Evolutionary conservation across 805 yeast species (phyloP).

Genomic region (Candida fluviatilis): DNA sequence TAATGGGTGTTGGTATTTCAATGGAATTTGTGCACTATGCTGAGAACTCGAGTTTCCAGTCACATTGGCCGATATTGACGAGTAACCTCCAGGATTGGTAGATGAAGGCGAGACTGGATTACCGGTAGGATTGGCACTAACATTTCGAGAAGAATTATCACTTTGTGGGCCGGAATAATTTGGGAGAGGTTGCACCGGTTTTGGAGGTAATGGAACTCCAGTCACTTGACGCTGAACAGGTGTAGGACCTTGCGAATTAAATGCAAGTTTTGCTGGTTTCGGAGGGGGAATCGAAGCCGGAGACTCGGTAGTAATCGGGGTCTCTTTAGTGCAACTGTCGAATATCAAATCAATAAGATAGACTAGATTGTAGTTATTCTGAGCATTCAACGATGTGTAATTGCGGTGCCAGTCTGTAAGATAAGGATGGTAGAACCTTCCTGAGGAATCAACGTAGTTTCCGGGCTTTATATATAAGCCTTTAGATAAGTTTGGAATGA

Average conservation of each 20-base stretch:
- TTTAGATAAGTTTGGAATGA: conserved; percentile 47
- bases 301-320: conserved; percentile 43
- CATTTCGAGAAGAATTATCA: too few species aligned
- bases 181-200: conserved; percentile 11
- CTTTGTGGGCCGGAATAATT: too few species aligned
- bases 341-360: conserved; percentile 27
- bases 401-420: conserved; percentile 52
- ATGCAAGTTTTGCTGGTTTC: conserved; percentile 13
- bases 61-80: background rate
- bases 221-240: conserved; percentile 10
- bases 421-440: conserved; percentile 66
- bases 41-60: background rate
- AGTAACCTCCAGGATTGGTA: background rate
- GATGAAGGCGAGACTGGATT: too few species aligned
- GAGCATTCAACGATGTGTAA: conserved; percentile 5
- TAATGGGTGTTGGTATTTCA: conserved; percentile 29
- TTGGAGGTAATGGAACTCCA: conserved; percentile 25
- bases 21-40: too few species aligned
- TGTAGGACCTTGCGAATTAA: conserved; percentile 11
- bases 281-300: conserved; percentile 10
- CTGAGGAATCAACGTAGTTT: conserved; percentile 65
- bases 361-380: conserved; percentile 21
- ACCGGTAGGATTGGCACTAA: too few species aligned
- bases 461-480: conserved; percentile 50
- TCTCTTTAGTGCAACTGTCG: conserved; percentile 34